Base-by-base conservation (phyloP, 2,329 filamentous ascomycete species). In the Hymenoscyphus fructigenus region DNA sequence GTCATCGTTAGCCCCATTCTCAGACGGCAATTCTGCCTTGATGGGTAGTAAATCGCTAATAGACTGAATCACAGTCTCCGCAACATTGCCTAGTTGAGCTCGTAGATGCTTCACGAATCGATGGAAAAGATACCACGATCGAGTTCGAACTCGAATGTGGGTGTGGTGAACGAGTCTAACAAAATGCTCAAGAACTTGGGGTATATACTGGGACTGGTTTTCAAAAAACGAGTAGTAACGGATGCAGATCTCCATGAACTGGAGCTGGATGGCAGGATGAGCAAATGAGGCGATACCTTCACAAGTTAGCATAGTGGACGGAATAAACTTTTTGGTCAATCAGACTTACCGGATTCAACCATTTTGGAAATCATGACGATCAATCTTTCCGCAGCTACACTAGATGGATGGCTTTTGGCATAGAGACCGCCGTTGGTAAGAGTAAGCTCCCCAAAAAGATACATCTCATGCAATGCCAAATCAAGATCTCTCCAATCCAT, bases 191-290 rank as follows among this genome's bases (percentile, higher is more conserved):
- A 99, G 83, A 0, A 95, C 92, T 69, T 89, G 90, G 1, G 92
- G 91, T 59, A 98, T 96, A 66, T 92, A 88, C 26, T 89, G 83
- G 34, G 88, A 84, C 74, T 97, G 91, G 63, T 88, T 87, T 75
- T 98, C 93, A 75, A 99, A 98, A 77, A 97, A 96, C 32, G 88
- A 86, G 75, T 90, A 91, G 78, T 99, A 99, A 60, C 95, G 89
- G 63, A 97, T 93, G 76, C 93, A 97, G 41, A 97, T 96, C 77
- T 99, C 95, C 93, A 99, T 97, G 75, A 96, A 99, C 78, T 97
- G 93, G 26, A 99, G 83, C 68, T 97, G 87, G 60, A 97, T 93
- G 17, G 93, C 92, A 1, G 95, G 94, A 75, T 98, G 95, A 17
- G 89, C 88, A 77, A 94, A 96, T 55, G 85, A 90, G 65, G 92